Conservation (phyloP, 2,329 filamentous ascomycete genomes). For the Pseudogymnoascus sp. region DNA sequence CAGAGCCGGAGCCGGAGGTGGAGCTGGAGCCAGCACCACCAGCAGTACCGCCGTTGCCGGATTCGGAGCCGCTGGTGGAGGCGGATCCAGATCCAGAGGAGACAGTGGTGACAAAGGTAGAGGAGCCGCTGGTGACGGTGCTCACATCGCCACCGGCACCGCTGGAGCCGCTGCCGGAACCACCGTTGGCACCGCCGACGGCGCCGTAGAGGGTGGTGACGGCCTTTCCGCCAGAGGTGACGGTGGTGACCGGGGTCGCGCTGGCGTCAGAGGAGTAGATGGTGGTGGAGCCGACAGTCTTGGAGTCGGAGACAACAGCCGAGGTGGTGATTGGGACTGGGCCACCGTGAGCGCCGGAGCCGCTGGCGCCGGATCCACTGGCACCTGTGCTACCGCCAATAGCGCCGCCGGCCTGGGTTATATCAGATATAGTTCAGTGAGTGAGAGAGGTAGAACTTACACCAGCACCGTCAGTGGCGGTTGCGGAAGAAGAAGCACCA, state of each 20-base stretch:
- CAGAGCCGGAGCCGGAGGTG: slow-evolving; percentile 11
- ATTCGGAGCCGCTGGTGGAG: slow-evolving; percentile 5
- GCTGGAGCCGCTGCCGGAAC: not conserved
- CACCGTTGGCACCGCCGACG: not conserved
- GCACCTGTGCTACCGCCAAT: not conserved
- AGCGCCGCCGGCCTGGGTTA: not conserved
- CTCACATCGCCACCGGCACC: slow-evolving; percentile 17
- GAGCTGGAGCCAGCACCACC: slow-evolving; percentile 13
- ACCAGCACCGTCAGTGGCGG: not conserved
- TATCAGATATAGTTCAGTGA: not conserved
- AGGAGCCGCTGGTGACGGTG: slow-evolving; percentile 17
- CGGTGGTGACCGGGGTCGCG: not conserved
- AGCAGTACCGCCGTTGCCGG: slow-evolving; percentile 7
- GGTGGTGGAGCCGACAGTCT: slow-evolving; percentile 10
- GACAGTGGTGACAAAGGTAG: slow-evolving; percentile 19
- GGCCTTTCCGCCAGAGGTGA: not conserved
- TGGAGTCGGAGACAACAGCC: not conserved
- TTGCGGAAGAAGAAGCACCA: not conserved
- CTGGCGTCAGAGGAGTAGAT: slow-evolving; percentile 8
- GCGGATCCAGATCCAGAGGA: slow-evolving; percentile 8
- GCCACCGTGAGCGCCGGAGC: not conserved
- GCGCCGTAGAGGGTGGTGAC: not conserved
- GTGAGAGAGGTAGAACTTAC: not conserved
- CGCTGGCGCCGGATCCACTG: not conserved
- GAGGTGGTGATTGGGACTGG: slow-evolving; percentile 2